These are phyloP conservation scores for Globisporangium cystogenes DNA, from an alignment of 352 stramenopile species.

Conservation along the genomic window DNA sequence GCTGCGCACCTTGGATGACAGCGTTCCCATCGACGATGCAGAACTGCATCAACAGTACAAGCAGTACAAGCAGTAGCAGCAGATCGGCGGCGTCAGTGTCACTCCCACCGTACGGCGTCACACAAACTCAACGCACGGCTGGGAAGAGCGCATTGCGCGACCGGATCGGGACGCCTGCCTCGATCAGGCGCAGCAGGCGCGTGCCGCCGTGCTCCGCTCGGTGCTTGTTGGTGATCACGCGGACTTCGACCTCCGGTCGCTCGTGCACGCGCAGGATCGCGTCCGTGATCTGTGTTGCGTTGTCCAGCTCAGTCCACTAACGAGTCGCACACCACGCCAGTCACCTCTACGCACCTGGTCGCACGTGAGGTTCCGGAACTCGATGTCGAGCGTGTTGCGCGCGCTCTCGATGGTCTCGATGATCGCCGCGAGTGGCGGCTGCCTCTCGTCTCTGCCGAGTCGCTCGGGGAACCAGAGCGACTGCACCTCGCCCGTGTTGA, in stretches of 20 bases:
- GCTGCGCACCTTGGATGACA: not conserved
- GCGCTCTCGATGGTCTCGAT: conserved; percentile 1
- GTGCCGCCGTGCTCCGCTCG: not conserved
- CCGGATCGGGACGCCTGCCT: not conserved
- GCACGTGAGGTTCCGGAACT: not conserved
- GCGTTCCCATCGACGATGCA: not conserved
- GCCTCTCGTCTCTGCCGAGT: not conserved
- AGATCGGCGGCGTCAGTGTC: not conserved
- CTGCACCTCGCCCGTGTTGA: not conserved
- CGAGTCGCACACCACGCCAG: not conserved
- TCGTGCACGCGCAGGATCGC: not conserved
- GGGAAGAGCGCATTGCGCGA: not conserved
- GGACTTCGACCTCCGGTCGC: not conserved
- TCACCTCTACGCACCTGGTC: not conserved
- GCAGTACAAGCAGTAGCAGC: not conserved
- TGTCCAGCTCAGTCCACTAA: not conserved
- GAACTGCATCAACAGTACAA: not conserved
- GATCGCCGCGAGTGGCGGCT: not conserved
- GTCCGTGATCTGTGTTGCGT: not conserved
- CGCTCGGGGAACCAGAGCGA: not conserved
- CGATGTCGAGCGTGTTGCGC: not conserved
- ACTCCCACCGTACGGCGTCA: too few species aligned
- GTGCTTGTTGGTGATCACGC: not conserved
- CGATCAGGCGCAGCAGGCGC: not conserved
- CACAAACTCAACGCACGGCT: not conserved